A percentile compares a stretch with the other conserved stretches of the same genome.
Evolutionary conservation across 139 green algal genomes (phyloP).

Genomic region (Micractinium conductrix): DNA sequence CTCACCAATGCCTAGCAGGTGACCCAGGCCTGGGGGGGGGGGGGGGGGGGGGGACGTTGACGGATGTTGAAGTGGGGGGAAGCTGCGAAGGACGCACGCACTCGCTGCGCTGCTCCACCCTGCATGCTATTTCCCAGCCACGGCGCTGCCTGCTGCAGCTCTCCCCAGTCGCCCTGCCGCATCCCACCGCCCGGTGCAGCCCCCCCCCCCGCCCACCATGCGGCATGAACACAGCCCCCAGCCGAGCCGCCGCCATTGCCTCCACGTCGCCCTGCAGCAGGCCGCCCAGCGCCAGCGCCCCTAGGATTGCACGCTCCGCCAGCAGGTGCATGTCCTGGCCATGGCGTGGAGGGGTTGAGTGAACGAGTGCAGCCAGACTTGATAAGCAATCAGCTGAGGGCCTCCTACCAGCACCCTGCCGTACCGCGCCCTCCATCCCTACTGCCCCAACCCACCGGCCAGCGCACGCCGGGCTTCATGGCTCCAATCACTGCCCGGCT

Average conservation of each 20-base stretch:
- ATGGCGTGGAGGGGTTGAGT: not conserved
- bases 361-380: not conserved
- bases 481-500: conserved; percentile 59
- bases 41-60: not conserved
- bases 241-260: conserved; percentile 71
- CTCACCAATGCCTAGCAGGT: conserved; percentile 92
- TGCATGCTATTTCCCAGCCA: not conserved
- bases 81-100: not conserved
- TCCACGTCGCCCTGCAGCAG: conserved; percentile 70
- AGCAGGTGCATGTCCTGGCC: conserved; percentile 79
- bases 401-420: not conserved
- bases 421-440: not conserved
- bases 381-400: too few species aligned
- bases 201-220: conserved; percentile 64
- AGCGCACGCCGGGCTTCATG: conserved; percentile 84
- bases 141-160: too few species aligned
- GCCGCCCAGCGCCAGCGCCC: conserved; percentile 60
- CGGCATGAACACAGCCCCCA: conserved; percentile 93
- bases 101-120: not conserved
- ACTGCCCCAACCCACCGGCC: conserved; percentile 59
- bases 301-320: conserved; percentile 80
- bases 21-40: conserved; percentile 73
- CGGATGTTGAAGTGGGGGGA: too few species aligned
- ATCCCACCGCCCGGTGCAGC: not conserved
- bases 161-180: too few species aligned